These are phyloP conservation scores for Verticillium zaregamsianum DNA, from an alignment of 2,329 filamentous ascomycete genomes.

Conservation along the genomic window DNA sequence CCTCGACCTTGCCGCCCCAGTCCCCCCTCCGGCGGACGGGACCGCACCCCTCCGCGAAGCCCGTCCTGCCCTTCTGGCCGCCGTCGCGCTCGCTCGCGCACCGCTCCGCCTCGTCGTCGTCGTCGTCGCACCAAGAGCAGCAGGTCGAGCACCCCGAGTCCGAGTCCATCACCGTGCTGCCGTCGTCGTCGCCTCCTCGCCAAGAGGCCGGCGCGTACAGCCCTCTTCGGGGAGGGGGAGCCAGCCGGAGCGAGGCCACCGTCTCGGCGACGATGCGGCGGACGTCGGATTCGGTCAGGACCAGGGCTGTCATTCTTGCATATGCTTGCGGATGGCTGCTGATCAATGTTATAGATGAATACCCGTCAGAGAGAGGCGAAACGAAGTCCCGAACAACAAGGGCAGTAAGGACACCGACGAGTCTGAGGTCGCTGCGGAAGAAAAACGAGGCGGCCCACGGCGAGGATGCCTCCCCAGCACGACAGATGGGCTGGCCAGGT, in stretches of 20 bases:
- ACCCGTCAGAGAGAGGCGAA: too few relatives aligned
- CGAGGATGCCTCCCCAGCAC: neutral
- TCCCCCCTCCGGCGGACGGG: neutral
- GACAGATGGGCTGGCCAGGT: neutral
- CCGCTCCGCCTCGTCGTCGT: neutral
- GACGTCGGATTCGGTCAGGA: neutral
- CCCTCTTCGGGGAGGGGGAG: neutral
- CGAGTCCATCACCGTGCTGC: neutral
- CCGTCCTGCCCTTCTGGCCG: neutral
- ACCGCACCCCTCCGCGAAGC: neutral
- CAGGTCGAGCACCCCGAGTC: neutral
- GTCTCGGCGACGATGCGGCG: neutral
- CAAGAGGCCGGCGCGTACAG: neutral
- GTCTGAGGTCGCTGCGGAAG: too few relatives aligned
- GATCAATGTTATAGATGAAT: too few relatives aligned
- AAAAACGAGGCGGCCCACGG: too few relatives aligned
- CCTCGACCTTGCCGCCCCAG: constrained; percentile 8
- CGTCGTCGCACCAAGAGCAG: neutral
- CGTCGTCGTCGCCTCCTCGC: neutral
- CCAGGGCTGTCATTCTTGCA: too few relatives aligned
- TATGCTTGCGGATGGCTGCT: too few relatives aligned
- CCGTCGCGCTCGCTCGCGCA: neutral
- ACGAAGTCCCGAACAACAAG: too few relatives aligned
- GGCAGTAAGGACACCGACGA: too few relatives aligned
- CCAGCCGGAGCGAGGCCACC: neutral